A percentile compares a stretch with the other conserved stretches of the same genome.
These are phyloP conservation scores for Alternaria angustiovoidea DNA, from an alignment of 2,329 filamentous ascomycete species.

Conservation along the genomic window DNA sequence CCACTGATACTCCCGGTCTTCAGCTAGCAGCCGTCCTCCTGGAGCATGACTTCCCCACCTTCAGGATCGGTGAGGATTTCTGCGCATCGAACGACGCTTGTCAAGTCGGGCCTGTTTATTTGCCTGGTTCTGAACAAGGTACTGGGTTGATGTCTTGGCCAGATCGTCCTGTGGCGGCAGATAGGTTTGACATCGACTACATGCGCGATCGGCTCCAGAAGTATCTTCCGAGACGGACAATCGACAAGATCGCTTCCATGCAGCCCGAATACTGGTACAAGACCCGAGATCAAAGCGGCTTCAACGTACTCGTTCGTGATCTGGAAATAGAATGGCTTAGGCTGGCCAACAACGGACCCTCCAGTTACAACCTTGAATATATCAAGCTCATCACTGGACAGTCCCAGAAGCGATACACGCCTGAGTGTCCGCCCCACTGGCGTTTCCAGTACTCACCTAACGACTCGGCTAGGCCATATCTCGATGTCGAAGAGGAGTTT, in stretches of 20 bases:
- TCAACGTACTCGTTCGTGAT: neutral
- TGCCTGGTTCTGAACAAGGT: neutral
- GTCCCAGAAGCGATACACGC: neutral
- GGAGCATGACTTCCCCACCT: neutral
- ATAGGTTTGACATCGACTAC: neutral
- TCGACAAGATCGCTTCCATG: neutral
- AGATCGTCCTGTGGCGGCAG: neutral
- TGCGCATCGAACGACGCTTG: neutral
- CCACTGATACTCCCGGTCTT: neutral
- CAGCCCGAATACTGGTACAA: neutral
- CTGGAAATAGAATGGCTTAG: neutral
- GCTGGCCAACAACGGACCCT: neutral
- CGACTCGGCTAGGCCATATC: neutral
- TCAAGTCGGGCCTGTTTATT: neutral
- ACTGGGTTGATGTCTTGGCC: neutral
- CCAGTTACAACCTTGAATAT: neutral
- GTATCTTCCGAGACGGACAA: neutral
- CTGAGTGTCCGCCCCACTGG: neutral
- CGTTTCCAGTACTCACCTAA: neutral
- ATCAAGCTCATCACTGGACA: neutral
- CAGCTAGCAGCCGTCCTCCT: neutral
- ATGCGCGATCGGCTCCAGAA: neutral
- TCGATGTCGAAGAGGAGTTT: neutral
- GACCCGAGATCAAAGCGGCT: neutral
- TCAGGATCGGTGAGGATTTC: neutral